Evolutionary conservation across 805 yeast genomes (phyloP), one percentile per base, ranked within the genome.

Genomic region (Ogataea nonfermentans): DNA sequence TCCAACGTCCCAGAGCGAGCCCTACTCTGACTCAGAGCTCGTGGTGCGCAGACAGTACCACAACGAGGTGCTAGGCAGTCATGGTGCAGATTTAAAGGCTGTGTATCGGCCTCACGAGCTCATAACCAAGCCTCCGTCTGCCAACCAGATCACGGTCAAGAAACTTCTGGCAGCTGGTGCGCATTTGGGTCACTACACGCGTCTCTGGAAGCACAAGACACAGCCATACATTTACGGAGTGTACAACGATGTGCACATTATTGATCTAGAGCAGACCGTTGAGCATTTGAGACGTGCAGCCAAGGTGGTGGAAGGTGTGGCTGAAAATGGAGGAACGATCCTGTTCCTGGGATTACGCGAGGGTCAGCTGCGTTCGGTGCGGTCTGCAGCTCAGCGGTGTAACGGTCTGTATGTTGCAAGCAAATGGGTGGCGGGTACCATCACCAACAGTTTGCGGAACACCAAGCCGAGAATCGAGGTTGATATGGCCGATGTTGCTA

Each of bases 401-500:
- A 73, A 78, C 42, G 96, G 95, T 11, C 88, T 79, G 64, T 89
- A 83, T 57, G 90, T 93, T 14, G 71, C 84, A 15, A 74, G 79
- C 32, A 79, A 89, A 57, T 93, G 99, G 99, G 77, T 86, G 44
- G 96, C 97, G 2, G 99, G 99, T 49, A 84, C 95, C 16, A 72
- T 93, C 50, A 88, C 98, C 31, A 93, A 93, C 65, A 79, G 87
- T 40, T 70, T 80, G 22, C 84, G 55, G 30, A 57, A 55, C 38
- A 63, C 65, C 28, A 78, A 80, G 75, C 79, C 78, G 29, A 76
- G 84, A 54, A 76, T 74, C 43, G 95, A 87, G 66, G 79, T 90
- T 34, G 88, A 88, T 61, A 73, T 84, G 78, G 73, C 65, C 14
- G 91, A 89, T 57, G 54, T 63, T 17, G 77, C 82, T 24, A 84